Evolutionary conservation across 2,329 filamentous ascomycete species (phyloP), one percentile per base, ranked within the genome.

Genomic region (Aureobasidium zeae): DNA sequence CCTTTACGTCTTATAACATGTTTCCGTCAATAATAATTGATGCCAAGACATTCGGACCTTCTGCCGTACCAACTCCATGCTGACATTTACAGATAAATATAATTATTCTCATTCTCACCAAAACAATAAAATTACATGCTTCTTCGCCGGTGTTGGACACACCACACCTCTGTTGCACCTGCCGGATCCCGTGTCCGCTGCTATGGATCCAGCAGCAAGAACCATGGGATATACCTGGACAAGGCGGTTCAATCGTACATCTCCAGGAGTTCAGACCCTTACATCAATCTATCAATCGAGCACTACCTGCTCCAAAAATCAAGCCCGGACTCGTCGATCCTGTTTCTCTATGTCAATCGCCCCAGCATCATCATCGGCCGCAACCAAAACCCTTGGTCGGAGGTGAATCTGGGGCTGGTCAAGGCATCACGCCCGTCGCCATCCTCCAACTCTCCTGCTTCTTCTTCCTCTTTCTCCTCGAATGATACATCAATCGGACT

Each of bases 361-460:
- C 87, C 89, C 1, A 87, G 85, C 60, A 74, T 98, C 48, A 81
- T 98, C 58, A 81, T 98, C 53, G 91, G 91, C 31, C 80, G 91
- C 48, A 98, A 98, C 62, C 91, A 98, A 67, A 98, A 98, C 61
- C 91, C 91, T 43, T 98, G 89, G 91, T 72, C 86, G 7, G 91
- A 98, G 67, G 79, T 86, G 49, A 85, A 94, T 59, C 72, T 95
- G 7, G 66, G 66, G 28, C 69, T 77, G 1, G 67, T 94, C 7
- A 55, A 65, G 55, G 56, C 67, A 49, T 60, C 63, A 56, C 51
- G 59, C 50, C 21, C 44, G 9, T 3, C 3, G 3, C 47, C 48
- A 7, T 31, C 52, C 22, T 53, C 26, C 54, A 43, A 25, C 12
- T 71, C 62, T 45, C 59, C 62, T 16, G 59, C 61, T n/a, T n/a